Evolutionary conservation across 2,329 filamentous ascomycete species (phyloP), one percentile per base, ranked within the genome.

Genomic region (Fusarium sp.): DNA sequence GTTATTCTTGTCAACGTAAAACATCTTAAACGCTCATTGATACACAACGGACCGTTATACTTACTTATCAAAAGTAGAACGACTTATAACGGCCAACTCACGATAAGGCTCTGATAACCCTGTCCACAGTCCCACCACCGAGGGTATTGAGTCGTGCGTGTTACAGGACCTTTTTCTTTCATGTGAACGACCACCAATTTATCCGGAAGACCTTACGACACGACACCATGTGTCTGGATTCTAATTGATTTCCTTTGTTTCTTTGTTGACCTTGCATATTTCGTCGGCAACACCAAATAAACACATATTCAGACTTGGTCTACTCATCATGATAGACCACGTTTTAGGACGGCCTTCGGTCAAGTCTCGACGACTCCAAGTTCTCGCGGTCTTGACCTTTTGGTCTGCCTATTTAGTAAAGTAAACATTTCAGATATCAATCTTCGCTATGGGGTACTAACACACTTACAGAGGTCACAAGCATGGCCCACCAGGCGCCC

Each of bases 291-390:
- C 14, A 35, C 50, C 41, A 45, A 45, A 48, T 33, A 60, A 45
- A 41, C 17, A 45, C 27, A 54, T 38, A 42, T 33, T 23, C 33
- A 57, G 18, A 44, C 50, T 49, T 58, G 50, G 27, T 45, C 62
- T 32, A 13, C 20, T 42, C 66, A 74, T 56, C 65, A 90, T 90
- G 88, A 83, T 90, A 90, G 95, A 98, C 82, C 95, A 98, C 86
- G 92, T 98, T 62, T 86, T 98, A 52, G 95, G 95, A 70, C 91
- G 94, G 71, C 95, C 95, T 37, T 98, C 95, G 67, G 90, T 93
- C 78, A 93, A 95, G 83, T 97, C 97, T 77, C 90, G 95, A 71
- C 94, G 97, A 78, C 91, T 97, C 54, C 95, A 98, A 81, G 94
- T 99, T 75, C 88, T 98, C 73, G 91, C 92, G 26, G 96, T 98